These are phyloP conservation scores for Boechera divaricarpa DNA, from an alignment of 345 rosid genomes.

Conservation along the genomic window DNA sequence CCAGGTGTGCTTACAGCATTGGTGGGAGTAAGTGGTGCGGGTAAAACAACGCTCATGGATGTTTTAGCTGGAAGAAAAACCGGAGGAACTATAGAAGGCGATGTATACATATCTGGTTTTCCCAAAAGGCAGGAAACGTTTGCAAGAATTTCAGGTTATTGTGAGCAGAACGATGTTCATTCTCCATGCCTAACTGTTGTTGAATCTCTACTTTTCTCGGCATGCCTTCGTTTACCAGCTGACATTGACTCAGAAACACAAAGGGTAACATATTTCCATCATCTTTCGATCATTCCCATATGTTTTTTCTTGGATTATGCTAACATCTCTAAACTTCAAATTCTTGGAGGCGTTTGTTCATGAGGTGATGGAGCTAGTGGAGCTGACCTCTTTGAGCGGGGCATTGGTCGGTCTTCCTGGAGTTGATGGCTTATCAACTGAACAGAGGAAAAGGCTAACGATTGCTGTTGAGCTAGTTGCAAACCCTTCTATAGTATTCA, in stretches of 20 bases:
- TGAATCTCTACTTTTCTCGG: slow-evolving; percentile 95
- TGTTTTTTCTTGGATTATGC: slow-evolving; percentile 24
- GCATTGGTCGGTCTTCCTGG: slow-evolving; percentile 97
- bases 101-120: slow-evolving; percentile 80
- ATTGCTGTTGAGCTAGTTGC: slow-evolving; percentile 97
- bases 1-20: slow-evolving; percentile 93
- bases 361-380: slow-evolving; percentile 99
- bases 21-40: slow-evolving; percentile 99
- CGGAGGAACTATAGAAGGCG: slow-evolving; percentile 90
- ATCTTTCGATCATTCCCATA: slow-evolving; percentile 8
- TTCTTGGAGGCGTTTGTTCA: slow-evolving; percentile 86
- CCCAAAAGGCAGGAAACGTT: slow-evolving; percentile 94
- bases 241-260: slow-evolving; percentile 80
- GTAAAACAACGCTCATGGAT: slow-evolving; percentile 99
- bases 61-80: slow-evolving; percentile 98
- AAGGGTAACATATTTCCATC: slow-evolving; percentile 52
- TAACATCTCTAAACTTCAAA: slow-evolving; percentile 41
- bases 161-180: slow-evolving; percentile 97
- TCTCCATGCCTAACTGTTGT: slow-evolving; percentile 92
- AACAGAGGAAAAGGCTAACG: slow-evolving; percentile 91
- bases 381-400: slow-evolving; percentile 78
- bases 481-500: slow-evolving; percentile 94
- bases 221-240: slow-evolving; percentile 88
- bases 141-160: slow-evolving; percentile 96
- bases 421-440: slow-evolving; percentile 92